Base-by-base conservation (phyloP, 192 early-diverging fungal genomes). In the Coemansia sp. region DNA sequence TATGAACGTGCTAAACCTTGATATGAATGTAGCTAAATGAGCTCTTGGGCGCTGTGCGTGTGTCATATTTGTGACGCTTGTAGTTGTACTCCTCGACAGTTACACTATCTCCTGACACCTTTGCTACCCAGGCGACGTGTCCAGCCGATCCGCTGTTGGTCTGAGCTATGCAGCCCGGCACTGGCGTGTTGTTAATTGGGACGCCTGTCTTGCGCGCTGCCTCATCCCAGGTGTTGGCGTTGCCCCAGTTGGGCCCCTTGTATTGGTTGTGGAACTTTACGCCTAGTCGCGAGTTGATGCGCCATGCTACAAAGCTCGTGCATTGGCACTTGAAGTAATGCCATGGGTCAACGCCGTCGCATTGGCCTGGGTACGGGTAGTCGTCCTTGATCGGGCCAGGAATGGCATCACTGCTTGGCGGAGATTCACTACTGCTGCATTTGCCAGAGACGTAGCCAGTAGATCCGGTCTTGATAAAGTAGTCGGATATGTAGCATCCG, bases 401-500 rank as follows among this genome's bases (percentile, higher is more conserved):
- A n/a, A n/a, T n/a, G n/a, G n/a, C n/a, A n/a, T n/a, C n/a, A n/a
- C 44, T 69, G 66, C 65, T 63, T 16, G 16, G 24, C 11, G 22
- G 41, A 0, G 70, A 72, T 41, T 50, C 67, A 8, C 52, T 46
- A 66, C 66, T 62, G 46, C 15, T 38, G 64, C 80, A 78, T 46
- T 66, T 68, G 11, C 49, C 41, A 3, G 44, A 34, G 1, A 83
- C 72, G 12, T 78, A 83, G 29, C 80, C 80, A 1, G 33, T 60
- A 40, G 62, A 64, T 0, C 80, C 75, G 11, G 80, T 83, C 36
- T 78, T 68, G 31, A 86, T 31, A 43, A 83, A 86, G 65, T 83
- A 79, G 41, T 86, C 85, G 7, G 81, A 31, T 2, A 82, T 68
- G n/a, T 83, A 86, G 81, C 81, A 83, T 44, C 75, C 78, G 29